phyloP scores from a whole-genome alignment of 345 rosid genomes.

The Eucalyptus sp. region DNA sequence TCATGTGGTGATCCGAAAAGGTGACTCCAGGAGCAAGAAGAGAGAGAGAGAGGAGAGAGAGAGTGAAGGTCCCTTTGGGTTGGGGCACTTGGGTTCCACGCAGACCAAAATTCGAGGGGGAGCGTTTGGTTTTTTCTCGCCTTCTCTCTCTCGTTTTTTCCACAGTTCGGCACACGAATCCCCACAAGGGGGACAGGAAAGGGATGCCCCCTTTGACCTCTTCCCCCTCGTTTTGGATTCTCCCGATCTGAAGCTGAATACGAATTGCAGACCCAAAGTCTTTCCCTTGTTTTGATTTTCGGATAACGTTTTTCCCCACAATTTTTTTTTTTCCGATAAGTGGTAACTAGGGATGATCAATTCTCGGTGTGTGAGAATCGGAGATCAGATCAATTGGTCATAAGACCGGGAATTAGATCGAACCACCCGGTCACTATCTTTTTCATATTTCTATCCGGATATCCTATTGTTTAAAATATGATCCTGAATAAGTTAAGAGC shows the following conservation, averaged over 20 bases:
- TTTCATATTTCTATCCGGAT: too few relatives aligned
- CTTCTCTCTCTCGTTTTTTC: background rate
- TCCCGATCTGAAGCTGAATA: background rate
- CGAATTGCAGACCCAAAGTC: background rate
- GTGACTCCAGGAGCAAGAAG: background rate
- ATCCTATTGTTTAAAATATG: too few relatives aligned
- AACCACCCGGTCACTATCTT: rapidly evolving
- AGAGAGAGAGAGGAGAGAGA: background rate
- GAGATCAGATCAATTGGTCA: too few relatives aligned
- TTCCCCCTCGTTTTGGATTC: background rate
- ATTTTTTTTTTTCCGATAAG: too few relatives aligned
- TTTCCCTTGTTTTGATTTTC: background rate
- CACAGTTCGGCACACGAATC: background rate
- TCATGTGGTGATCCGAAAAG: slow-evolving; percentile 75
- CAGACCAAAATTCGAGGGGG: background rate
- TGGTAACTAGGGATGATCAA: too few relatives aligned
- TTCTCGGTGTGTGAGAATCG: too few relatives aligned
- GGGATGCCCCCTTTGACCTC: background rate
- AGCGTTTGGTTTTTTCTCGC: background rate
- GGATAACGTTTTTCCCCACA: background rate
- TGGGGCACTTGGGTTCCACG: background rate
- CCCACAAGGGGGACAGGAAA: background rate
- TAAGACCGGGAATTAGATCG: too few relatives aligned
- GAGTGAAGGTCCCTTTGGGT: background rate
- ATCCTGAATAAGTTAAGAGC: too few relatives aligned